A percentile compares a stretch with the other conserved stretches of the same genome.
Conservation (phyloP, 1,284 basidiomycete species). For the Fomitopsis pinicola region DNA sequence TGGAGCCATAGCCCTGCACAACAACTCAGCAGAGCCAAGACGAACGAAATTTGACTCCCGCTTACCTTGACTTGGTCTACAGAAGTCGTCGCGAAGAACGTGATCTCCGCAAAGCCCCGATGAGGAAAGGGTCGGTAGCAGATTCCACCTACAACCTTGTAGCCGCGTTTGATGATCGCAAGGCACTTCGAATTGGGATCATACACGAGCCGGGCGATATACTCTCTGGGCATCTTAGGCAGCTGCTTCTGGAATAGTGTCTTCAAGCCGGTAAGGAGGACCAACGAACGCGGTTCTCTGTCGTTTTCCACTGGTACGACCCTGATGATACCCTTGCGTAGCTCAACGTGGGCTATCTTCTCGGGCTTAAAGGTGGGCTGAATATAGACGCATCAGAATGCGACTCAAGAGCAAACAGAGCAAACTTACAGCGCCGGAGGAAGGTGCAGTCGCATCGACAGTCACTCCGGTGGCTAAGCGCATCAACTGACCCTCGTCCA, state of each 20-base stretch:
- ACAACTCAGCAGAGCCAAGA: constrained; percentile 1
- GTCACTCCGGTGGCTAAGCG: constrained; percentile 79
- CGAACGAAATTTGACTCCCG: not conserved
- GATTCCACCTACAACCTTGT: constrained; percentile 97
- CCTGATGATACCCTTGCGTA: constrained; percentile 81
- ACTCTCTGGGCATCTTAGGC: constrained; percentile 99
- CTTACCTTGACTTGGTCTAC: constrained; percentile 95
- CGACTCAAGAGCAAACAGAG: not conserved
- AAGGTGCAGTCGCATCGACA: constrained; percentile 57
- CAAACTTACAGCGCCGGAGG: constrained; percentile 43
- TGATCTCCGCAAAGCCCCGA: constrained; percentile 95
- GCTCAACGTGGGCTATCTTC: constrained; percentile 81
- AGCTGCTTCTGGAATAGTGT: constrained; percentile 97
- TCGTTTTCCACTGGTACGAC: constrained; percentile 89
- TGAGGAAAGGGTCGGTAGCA: constrained; percentile 96
- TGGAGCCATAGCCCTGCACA: constrained; percentile 85
- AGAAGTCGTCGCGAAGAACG: constrained; percentile 97
- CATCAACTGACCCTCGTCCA: constrained; percentile 69
- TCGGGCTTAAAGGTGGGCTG: constrained; percentile 56
- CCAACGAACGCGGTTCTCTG: constrained; percentile 67
- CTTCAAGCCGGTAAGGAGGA: constrained; percentile 92
- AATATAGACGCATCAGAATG: not conserved
- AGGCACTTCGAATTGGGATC: constrained; percentile 90
- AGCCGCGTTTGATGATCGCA: constrained; percentile 93
- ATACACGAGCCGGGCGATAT: constrained; percentile 94